These are phyloP conservation scores for Hordeum marinum DNA, from an alignment of 176 grass and related monocot species.

Conservation along the genomic window DNA sequence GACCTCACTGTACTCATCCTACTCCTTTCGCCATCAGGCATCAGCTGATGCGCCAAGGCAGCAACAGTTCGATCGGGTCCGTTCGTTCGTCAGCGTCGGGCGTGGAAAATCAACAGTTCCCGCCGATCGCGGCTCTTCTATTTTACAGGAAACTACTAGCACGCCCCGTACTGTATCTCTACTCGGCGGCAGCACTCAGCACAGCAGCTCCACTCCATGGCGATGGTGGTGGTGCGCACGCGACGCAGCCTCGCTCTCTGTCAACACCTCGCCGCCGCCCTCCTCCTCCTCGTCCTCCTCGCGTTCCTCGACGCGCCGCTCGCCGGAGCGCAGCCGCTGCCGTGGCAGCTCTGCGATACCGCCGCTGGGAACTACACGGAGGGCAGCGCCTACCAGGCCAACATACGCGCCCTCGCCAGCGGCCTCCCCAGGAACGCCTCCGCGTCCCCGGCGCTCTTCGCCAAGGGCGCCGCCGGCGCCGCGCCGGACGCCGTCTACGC, in stretches of 20 bases:
- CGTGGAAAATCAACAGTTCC: neutral
- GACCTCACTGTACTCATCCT: neutral
- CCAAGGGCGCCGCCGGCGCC: neutral
- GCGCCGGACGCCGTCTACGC: conserved; percentile 20
- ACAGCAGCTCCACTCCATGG: neutral
- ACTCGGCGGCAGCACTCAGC: neutral
- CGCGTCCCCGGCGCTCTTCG: conserved; percentile 3
- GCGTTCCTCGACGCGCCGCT: neutral
- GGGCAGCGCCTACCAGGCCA: conserved; percentile 31
- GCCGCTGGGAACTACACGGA: conserved; percentile 6
- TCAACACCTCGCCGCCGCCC: neutral
- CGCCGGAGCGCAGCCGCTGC: neutral
- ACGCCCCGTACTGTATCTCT: neutral
- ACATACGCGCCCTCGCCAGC: conserved; percentile 19
- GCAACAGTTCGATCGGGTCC: neutral
- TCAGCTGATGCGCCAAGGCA: neutral
- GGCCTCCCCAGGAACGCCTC: neutral
- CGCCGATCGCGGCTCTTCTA: neutral
- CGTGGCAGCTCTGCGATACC: conserved; percentile 19
- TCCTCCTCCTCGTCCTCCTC: neutral
- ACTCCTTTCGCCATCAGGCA: neutral
- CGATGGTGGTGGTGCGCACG: neutral
- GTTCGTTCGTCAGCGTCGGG: neutral
- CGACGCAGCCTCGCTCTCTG: neutral
- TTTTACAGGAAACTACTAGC: neutral